Evolutionary conservation across 2,329 filamentous ascomycete genomes (phyloP).

Genomic region (Fusarium sp.): DNA sequence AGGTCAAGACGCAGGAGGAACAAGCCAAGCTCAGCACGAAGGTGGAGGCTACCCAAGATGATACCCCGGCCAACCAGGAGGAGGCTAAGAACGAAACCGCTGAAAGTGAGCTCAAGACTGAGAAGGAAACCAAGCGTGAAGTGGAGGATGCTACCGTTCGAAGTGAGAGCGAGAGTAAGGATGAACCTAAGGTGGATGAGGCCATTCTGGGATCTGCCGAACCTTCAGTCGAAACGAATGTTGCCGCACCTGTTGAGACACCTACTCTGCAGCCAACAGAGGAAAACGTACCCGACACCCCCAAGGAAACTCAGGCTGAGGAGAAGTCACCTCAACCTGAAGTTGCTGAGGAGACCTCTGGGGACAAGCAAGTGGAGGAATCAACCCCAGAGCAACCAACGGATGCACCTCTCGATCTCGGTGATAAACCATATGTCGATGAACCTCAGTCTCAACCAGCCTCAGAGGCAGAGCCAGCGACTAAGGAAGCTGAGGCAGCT

Average conservation of each 20-base stretch:
- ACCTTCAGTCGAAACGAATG: background rate
- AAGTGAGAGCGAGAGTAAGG: background rate
- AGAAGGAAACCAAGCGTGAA: background rate
- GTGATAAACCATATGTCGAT: conserved; percentile 3
- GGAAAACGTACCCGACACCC: background rate
- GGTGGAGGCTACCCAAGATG: background rate
- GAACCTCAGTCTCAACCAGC: conserved; percentile 46
- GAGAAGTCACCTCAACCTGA: background rate
- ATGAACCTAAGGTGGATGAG: conserved; percentile 2
- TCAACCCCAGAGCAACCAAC: conserved; percentile 1
- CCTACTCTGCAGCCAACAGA: background rate
- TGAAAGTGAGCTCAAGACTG: background rate
- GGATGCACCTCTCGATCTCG: background rate
- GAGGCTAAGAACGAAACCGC: background rate
- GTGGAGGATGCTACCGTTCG: background rate
- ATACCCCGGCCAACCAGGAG: background rate
- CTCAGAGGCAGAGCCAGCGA: conserved; percentile 29
- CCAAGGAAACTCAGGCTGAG: conserved; percentile 33
- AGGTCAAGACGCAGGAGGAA: background rate
- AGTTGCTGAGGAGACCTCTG: background rate
- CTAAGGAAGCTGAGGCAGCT: conserved; percentile 23
- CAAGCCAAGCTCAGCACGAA: background rate
- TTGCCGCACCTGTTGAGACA: background rate
- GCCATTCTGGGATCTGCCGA: background rate
- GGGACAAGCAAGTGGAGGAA: background rate